Evolutionary conservation across 2,329 filamentous ascomycete species (phyloP), one percentile per base, ranked within the genome.

Genomic region (Diaporthe citri): DNA sequence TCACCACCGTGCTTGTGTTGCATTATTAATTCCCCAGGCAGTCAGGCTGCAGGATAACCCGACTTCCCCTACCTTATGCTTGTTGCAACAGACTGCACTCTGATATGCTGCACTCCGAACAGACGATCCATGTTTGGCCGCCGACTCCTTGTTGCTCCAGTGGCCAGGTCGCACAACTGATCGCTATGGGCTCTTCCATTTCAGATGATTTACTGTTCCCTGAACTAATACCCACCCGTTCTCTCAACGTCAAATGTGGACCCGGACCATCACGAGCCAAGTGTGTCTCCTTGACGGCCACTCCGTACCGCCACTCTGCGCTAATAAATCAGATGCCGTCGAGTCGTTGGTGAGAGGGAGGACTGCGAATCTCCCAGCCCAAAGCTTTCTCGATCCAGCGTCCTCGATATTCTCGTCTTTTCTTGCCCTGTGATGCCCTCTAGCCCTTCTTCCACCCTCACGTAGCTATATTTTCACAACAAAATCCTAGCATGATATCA

Each of bases 1-100:
- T 67, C 64, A 52, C 25, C 64, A 67, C 34, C 31, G 20, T n/a
- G 31, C 34, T 28, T 67, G 64, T 3, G 46, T 41, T 55, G 64
- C 46, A 69, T 69, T 69, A 69, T 69, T 69, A 69, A 69, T 69
- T 39, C 64, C 64, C 64, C 64, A 69, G 15, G 64, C 64, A 22
- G 64, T 52, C 48, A 69, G 34, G 64, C 48, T 52, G 34, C 51
- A 55, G 64, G 64, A 69, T 55, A 55, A 69, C n/a, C 64, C 64
- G 64, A 67, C 10, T 10, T 39, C 15, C 34, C 9, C 34, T 67
- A 12, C 46, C 46, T 25, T n/a, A 39, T 20, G 46, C 31, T 34
- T 17, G 6, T 8, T 8, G 43, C 28, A 51, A 13, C 12, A 8
- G 17, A 56, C 55, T n/a, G 28, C 28, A 48, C 6, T 4, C 59